Base-by-base conservation (phyloP, 371 early-diverging fungal species). In the Umbelopsis sp. region DNA sequence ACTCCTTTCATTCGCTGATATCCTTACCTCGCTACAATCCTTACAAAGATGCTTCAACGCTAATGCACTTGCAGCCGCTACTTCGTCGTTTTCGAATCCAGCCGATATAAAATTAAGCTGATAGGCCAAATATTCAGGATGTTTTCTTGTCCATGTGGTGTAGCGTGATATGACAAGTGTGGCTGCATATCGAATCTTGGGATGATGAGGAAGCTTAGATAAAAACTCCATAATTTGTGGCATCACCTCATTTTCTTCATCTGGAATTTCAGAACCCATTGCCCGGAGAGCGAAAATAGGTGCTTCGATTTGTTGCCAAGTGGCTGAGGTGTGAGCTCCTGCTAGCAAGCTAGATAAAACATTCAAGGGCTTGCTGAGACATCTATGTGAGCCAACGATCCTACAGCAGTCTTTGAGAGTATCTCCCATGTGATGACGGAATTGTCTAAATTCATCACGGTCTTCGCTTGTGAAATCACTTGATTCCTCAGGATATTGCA, bases 281-380 rank as follows among this genome's bases (percentile, higher is more conserved):
- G 96, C 89, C 0, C 99, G 90, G 44, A 97, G 72, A 0, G 97
- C 88, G 81, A 97, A 96, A 52, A 98, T 81, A 16, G 96, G 92
- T 0, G 98, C 97, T 77, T 99, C 99, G 48, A 97, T 88, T 46
- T 89, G 89, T 70, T 96, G 98, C 99, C 99, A 98, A 2, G 85
- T 82, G 14, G 82, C 67, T 0, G 74, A 65, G 6, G 69, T 76
- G 4, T 78, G 67, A 38, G 65, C 70, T 48, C 68, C 77, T 22
- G 72, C 66, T 45, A 86, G 72, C 18, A 75, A 74, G 20, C 45
- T 53, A 12, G 77, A 71, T 32, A 87, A 73, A 18, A 72, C 69
- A 8, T 77, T 70, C 76, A 89, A 91, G 0, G 96, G 93, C 41
- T 90, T 89, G 0, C 81, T 66, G 35, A 98, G 79, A 25, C 96